Percentiles rank a stretch among this genome's conserved stretches.
Evolutionary conservation across 495 filamentous ascomycete species (phyloP).

Genomic region (Hypoxylon fragiforme): DNA sequence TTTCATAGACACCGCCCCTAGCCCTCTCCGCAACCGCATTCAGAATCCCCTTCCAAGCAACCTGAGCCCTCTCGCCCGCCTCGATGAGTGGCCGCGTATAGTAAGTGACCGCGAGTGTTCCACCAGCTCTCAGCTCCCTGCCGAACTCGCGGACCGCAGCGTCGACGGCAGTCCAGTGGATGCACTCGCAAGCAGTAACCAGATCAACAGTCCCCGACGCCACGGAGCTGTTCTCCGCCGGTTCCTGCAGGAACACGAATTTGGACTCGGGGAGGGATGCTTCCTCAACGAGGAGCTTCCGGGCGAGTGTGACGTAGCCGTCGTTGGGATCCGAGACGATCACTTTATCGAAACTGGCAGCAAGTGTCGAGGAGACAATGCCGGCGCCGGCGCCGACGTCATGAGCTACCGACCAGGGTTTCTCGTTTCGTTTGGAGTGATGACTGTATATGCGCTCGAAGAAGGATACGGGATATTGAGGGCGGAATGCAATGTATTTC

Average conservation of each 20-base stretch:
- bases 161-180: conserved; percentile 24
- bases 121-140: conserved; percentile 23
- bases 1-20: not conserved
- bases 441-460: conserved; percentile 31
- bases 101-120: conserved; percentile 22
- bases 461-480: conserved; percentile 28
- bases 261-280: conserved; percentile 21
- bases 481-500: conserved; percentile 26
- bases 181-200: conserved; percentile 33
- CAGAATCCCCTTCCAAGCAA: conserved; percentile 12
- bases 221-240: conserved; percentile 31
- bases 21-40: not conserved
- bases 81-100: conserved; percentile 19
- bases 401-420: conserved; percentile 17
- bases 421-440: conserved; percentile 19
- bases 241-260: conserved; percentile 33
- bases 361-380: conserved; percentile 32
- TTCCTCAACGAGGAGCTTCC: conserved; percentile 19
- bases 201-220: conserved; percentile 27
- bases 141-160: conserved; percentile 25
- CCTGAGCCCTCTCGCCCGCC: conserved; percentile 3
- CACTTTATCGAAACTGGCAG: conserved; percentile 23
- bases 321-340: conserved; percentile 38
- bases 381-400: conserved; percentile 36
- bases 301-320: conserved; percentile 27